phyloP scores from a whole-genome alignment of 129 eudicot genomes.

The Pittosporum tobira region DNA sequence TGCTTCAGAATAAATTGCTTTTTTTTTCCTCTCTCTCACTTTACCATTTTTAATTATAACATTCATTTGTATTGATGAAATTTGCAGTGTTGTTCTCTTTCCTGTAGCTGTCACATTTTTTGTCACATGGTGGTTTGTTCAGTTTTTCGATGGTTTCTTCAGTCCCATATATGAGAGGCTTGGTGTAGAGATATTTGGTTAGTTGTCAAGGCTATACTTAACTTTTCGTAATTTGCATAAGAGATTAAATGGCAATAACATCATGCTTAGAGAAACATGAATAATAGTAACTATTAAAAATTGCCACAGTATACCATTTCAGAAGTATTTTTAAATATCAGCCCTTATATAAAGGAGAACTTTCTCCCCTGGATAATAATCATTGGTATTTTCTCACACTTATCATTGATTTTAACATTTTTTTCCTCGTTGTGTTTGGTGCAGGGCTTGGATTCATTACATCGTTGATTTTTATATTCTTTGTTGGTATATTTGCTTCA shows the following conservation, averaged over 20 bases:
- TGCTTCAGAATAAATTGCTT: neutral
- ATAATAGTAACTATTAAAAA: too few species aligned
- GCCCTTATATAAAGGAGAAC: too few species aligned
- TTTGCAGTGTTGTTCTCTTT: conserved; percentile 75
- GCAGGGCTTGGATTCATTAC: conserved; percentile 92
- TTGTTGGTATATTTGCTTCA: conserved; percentile 81
- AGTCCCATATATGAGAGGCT: conserved; percentile 90
- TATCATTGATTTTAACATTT: too few species aligned
- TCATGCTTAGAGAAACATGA: too few species aligned
- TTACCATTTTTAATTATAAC: conserved; percentile 2
- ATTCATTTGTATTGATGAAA: conserved; percentile 2
- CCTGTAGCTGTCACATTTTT: conserved; percentile 93
- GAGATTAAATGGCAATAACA: too few species aligned
- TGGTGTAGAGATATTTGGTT: conserved; percentile 82
- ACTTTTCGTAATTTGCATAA: too few species aligned
- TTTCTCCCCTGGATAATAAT: too few species aligned
- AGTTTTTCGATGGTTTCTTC: conserved; percentile 96
- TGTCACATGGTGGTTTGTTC: conserved; percentile 93
- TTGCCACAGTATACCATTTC: too few species aligned
- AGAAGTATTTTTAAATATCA: too few species aligned
- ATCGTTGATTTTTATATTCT: conserved; percentile 63
- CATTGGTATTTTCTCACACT: too few species aligned
- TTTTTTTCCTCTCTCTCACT: neutral
- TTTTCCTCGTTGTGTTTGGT: neutral
- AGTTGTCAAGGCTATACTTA: conserved; percentile 19